Conservation (phyloP, 2,329 filamentous ascomycete genomes). For the Fusarium devonianum region DNA sequence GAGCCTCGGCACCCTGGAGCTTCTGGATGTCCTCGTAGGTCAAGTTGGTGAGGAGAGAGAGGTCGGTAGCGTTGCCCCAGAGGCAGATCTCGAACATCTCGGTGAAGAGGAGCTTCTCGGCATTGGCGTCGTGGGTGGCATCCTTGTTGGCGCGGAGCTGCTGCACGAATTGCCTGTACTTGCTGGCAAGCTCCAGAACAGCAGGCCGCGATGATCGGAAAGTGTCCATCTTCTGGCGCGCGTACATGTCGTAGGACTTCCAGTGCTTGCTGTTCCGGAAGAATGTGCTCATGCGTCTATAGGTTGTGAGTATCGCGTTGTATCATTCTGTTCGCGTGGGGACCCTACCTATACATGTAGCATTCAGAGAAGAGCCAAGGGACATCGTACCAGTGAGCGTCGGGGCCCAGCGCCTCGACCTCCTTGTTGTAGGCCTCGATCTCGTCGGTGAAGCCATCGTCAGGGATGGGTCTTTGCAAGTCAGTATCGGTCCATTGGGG, state of each 20-base stretch:
- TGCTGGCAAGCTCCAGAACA: conserved; percentile 80
- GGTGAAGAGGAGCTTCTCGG: conserved; percentile 80
- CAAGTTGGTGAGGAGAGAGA: conserved; percentile 87
- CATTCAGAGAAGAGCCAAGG: conserved; percentile 94
- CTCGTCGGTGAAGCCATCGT: conserved; percentile 83
- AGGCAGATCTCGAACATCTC: conserved; percentile 98
- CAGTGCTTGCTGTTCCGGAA: conserved; percentile 82
- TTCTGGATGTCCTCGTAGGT: conserved; percentile 98
- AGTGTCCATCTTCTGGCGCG: conserved; percentile 86
- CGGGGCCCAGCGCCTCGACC: conserved; percentile 71
- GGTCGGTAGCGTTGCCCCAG: conserved; percentile 96
- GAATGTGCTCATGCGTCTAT: conserved; percentile 76
- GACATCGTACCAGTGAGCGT: conserved; percentile 80
- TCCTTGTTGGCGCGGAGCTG: conserved; percentile 66
- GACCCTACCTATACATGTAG: conserved; percentile 81
- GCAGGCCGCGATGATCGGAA: conserved; percentile 92
- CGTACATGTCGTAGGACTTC: conserved; percentile 90
- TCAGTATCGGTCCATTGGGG: conserved; percentile 5
- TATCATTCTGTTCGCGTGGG: not conserved
- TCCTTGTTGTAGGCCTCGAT: conserved; percentile 86
- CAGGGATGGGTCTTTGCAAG: conserved; percentile 67
- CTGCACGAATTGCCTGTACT: conserved; percentile 76
- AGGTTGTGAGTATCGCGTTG: not conserved
- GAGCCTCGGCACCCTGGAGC: conserved; percentile 85
- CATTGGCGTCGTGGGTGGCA: conserved; percentile 65